phyloP scores from a whole-genome alignment of 108 stramenopile species.

The Fragilariopsis cylindrus region DNA sequence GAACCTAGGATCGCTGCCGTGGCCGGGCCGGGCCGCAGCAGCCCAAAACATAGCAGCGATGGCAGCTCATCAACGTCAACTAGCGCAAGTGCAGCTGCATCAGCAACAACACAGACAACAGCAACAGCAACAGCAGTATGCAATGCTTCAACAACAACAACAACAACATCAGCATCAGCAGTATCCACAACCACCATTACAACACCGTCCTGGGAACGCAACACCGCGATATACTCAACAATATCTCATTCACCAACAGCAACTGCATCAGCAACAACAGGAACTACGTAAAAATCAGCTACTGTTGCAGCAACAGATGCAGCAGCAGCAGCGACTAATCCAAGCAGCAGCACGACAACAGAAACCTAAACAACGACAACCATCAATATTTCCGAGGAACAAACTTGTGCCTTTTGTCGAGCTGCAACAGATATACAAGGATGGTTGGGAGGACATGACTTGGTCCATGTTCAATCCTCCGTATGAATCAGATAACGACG shows the following conservation, averaged over 20 bases:
- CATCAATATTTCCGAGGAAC: neutral
- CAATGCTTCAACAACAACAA: neutral
- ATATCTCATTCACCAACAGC: constrained; percentile 10
- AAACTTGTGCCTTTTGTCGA: constrained; percentile 1
- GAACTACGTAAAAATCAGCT: neutral
- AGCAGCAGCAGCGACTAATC: neutral
- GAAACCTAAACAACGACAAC: neutral
- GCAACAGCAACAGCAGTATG: neutral
- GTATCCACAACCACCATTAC: neutral
- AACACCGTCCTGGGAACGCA: neutral
- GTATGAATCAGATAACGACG: neutral
- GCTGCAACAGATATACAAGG: neutral
- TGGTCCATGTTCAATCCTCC: neutral
- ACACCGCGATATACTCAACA: neutral
- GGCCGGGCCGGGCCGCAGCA: neutral
- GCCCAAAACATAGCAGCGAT: neutral
- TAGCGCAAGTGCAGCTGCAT: neutral
- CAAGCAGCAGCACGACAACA: neutral
- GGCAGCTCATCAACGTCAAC: neutral
- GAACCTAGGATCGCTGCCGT: too few relatives aligned
- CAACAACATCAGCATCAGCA: neutral
- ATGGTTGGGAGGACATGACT: neutral
- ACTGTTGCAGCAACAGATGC: neutral
- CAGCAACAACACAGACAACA: neutral
- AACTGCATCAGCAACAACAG: constrained; percentile 12